Conservation (phyloP, 2,329 filamentous ascomycete species). For the Penicillium olsonii region DNA sequence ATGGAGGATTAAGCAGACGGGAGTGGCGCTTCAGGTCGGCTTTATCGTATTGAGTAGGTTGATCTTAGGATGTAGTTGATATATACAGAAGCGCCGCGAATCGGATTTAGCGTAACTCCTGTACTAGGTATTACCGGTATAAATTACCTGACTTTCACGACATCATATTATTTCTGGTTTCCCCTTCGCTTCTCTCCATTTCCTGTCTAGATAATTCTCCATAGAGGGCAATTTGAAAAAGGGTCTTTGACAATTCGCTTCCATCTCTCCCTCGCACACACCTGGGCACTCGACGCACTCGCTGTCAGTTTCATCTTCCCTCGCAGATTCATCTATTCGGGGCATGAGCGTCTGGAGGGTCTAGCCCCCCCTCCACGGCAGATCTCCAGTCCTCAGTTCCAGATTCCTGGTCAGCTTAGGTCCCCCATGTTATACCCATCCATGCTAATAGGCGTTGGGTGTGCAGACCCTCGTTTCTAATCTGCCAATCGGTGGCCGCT, state of each 20-base stretch:
- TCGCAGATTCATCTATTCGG: slow-evolving; percentile 20
- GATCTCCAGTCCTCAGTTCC: slow-evolving; percentile 8
- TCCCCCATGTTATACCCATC: slow-evolving; percentile 6
- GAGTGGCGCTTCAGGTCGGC: slow-evolving; percentile 13
- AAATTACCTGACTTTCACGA: slow-evolving; percentile 9
- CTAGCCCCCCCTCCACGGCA: slow-evolving; percentile 29
- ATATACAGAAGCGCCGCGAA: slow-evolving; percentile 22
- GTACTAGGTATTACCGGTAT: slow-evolving; percentile 15
- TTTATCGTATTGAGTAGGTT: background rate
- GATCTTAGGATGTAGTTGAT: too few species aligned
- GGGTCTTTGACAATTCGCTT: background rate
- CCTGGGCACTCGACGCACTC: slow-evolving; percentile 1
- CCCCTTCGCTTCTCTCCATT: slow-evolving; percentile 3
- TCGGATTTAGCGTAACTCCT: slow-evolving; percentile 7
- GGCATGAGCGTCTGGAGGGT: slow-evolving; percentile 36
- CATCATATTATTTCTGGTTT: slow-evolving; percentile 8
- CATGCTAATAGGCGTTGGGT: slow-evolving; percentile 9
- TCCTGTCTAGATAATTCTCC: background rate
- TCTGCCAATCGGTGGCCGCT: slow-evolving; percentile 23
- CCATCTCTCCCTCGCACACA: slow-evolving; percentile 4
- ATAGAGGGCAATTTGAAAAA: too few species aligned
- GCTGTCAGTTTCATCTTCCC: slow-evolving; percentile 3
- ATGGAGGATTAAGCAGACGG: slow-evolving; percentile 5
- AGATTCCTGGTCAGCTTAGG: slow-evolving; percentile 11
- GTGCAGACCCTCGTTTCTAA: slow-evolving; percentile 22